Conservation (phyloP, 129 eudicot species). For the Flaveria linearis region DNA sequence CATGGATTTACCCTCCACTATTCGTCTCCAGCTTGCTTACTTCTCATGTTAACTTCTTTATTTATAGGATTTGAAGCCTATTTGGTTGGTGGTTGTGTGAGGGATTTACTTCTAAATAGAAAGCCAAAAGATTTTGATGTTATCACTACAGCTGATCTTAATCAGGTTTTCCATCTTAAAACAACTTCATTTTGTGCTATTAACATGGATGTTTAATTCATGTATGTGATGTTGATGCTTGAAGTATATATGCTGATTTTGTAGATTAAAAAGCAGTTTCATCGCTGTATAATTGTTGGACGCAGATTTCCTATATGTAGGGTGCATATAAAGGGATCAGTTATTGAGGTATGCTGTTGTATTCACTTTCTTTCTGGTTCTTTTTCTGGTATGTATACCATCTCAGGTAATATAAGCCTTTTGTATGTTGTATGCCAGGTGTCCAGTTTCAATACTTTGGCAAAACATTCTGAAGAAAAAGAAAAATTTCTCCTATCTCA, state of each 20-base stretch:
- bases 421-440: constrained; percentile 44
- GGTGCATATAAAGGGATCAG: constrained; percentile 54
- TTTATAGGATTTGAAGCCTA: constrained; percentile 79
- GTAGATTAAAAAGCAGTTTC: constrained; percentile 60
- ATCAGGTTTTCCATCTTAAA: constrained; percentile 49
- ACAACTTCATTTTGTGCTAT: constrained; percentile 3
- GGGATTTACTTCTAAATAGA: constrained; percentile 82
- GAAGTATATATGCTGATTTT: constrained; percentile 15
- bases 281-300: constrained; percentile 63
- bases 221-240: constrained; percentile 14
- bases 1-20: constrained; percentile 1
- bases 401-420: constrained; percentile 1
- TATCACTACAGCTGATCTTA: constrained; percentile 78
- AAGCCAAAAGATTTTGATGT: constrained; percentile 93
- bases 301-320: constrained; percentile 76
- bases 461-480: constrained; percentile 38
- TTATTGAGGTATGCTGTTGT: constrained; percentile 66
- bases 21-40: neutral
- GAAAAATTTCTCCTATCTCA: constrained; percentile 35
- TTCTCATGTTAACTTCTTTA: constrained; percentile 5
- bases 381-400: constrained; percentile 15
- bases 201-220: constrained; percentile 18
- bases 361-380: neutral
- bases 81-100: constrained; percentile 98
- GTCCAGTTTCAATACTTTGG: constrained; percentile 74